Conservation (phyloP, 352 stramenopile genomes). For the Pythium phragmitis region DNA sequence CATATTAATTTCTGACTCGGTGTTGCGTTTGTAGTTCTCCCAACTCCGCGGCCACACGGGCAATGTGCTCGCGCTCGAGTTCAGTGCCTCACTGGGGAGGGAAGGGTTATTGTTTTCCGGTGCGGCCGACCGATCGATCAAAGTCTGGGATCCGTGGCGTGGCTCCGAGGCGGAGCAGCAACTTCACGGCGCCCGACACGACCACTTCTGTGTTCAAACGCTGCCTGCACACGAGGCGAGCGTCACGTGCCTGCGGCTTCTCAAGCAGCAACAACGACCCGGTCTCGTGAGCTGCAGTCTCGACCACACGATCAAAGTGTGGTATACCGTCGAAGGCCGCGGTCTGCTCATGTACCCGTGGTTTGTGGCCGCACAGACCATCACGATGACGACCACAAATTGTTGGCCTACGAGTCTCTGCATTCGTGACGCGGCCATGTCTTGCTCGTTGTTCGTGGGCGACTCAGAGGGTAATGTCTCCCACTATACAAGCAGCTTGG, state of each 20-base stretch:
- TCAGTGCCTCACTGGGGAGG: constrained; percentile 37
- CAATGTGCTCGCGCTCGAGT: constrained; percentile 51
- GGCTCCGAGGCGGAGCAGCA: constrained; percentile 41
- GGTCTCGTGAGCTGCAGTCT: constrained; percentile 69
- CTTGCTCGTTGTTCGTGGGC: constrained; percentile 51
- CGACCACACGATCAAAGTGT: constrained; percentile 69
- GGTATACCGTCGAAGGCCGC: constrained; percentile 56
- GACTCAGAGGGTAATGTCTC: constrained; percentile 63
- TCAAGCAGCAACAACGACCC: constrained; percentile 46
- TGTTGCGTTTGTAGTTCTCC: constrained; percentile 32
- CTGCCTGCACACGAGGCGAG: constrained; percentile 55
- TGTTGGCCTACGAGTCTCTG: constrained; percentile 59
- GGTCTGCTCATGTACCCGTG: constrained; percentile 65
- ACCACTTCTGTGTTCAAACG: constrained; percentile 62
- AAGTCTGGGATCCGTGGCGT: constrained; percentile 70
- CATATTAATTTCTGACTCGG: background rate
- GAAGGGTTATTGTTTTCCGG: constrained; percentile 63
- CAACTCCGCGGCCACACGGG: constrained; percentile 52
- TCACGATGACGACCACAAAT: constrained; percentile 44
- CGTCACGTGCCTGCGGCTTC: constrained; percentile 47
- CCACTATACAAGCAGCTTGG: constrained; percentile 42
- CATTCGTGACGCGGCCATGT: constrained; percentile 41
- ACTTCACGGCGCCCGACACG: constrained; percentile 16
- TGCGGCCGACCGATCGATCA: constrained; percentile 66
- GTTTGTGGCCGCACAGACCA: constrained; percentile 59